These are phyloP conservation scores for Oemleria cerasiformis DNA, from an alignment of 306 rosid species.

Conservation along the genomic window DNA sequence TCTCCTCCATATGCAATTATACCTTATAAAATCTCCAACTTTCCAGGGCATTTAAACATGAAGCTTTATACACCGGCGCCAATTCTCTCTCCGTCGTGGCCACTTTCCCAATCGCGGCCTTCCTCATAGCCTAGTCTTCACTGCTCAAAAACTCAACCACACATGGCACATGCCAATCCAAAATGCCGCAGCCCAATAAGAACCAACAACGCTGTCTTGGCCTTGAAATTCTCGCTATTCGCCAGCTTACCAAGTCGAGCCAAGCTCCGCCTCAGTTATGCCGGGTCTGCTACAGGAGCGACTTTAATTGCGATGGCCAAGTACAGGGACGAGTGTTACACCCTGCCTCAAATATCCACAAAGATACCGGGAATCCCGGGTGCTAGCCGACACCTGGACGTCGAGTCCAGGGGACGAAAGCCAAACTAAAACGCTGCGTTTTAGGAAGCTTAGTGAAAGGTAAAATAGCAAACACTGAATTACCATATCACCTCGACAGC, in stretches of 20 bases:
- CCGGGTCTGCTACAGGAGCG: conserved; percentile 64
- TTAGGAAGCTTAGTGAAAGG: too few relatives aligned
- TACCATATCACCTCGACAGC: too few relatives aligned
- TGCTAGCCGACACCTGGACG: too few relatives aligned
- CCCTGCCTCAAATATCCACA: too few relatives aligned
- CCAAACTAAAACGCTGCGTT: too few relatives aligned
- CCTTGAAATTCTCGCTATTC: conserved; percentile 74
- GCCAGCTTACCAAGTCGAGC: conserved; percentile 71
- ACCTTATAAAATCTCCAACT: conserved; percentile 93
- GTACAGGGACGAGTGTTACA: too few relatives aligned
- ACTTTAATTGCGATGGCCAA: conserved; percentile 84
- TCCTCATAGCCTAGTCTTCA: conserved; percentile 93
- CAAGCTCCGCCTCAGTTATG: conserved; percentile 50
- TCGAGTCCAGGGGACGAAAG: too few relatives aligned
- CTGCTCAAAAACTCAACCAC: conserved; percentile 59
- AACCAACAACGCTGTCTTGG: conserved; percentile 69
- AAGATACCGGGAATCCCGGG: too few relatives aligned
- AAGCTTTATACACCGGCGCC: conserved; percentile 48
- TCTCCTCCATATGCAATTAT: too few relatives aligned
- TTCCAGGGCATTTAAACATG: conserved; percentile 72
- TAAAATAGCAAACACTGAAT: too few relatives aligned
- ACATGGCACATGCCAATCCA: conserved; percentile 86
- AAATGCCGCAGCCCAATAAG: conserved; percentile 56
- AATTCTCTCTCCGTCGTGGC: conserved; percentile 62
- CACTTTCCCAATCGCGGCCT: conserved; percentile 72